phyloP scores from a whole-genome alignment of 345 rosid genomes.

The Arabidopsis suecica region DNA sequence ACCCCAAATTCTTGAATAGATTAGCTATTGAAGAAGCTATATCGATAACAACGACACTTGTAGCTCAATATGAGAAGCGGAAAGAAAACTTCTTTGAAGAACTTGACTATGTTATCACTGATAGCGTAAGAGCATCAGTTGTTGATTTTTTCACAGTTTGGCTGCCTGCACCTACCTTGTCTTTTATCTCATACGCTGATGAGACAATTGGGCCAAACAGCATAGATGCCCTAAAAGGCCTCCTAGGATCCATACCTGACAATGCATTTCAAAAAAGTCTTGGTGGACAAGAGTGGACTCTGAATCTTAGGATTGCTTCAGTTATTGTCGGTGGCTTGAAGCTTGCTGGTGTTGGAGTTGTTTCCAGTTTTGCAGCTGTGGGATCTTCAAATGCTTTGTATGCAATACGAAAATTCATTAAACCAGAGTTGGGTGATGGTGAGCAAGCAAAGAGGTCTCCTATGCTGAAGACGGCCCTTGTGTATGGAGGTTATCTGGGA shows the following conservation, averaged over 20 bases:
- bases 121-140: conserved; percentile 75
- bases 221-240: conserved; percentile 66
- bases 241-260: conserved; percentile 89
- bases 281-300: conserved; percentile 81
- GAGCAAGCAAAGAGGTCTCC: conserved; percentile 78
- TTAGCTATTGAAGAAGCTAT: conserved; percentile 94
- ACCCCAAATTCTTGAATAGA: conserved; percentile 87
- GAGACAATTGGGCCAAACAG: conserved; percentile 56
- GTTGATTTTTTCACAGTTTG: conserved; percentile 93
- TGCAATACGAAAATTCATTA: conserved; percentile 57
- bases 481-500: conserved; percentile 82
- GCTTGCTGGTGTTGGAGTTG: conserved; percentile 82
- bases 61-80: conserved; percentile 91
- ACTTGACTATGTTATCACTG: conserved; percentile 90
- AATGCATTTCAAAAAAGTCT: conserved; percentile 93
- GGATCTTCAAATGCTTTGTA: conserved; percentile 74
- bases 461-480: conserved; percentile 73
- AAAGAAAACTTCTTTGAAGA: conserved; percentile 90
- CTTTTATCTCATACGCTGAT: conserved; percentile 75
- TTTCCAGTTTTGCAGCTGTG: conserved; percentile 85
- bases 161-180: conserved; percentile 94
- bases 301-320: conserved; percentile 78
- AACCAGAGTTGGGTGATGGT: conserved; percentile 55
- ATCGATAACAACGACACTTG: conserved; percentile 84
- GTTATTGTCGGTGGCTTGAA: conserved; percentile 85